Evolutionary conservation across 768 basidiomycete species (phyloP).

Genomic region (Paxillus rubicundulus): DNA sequence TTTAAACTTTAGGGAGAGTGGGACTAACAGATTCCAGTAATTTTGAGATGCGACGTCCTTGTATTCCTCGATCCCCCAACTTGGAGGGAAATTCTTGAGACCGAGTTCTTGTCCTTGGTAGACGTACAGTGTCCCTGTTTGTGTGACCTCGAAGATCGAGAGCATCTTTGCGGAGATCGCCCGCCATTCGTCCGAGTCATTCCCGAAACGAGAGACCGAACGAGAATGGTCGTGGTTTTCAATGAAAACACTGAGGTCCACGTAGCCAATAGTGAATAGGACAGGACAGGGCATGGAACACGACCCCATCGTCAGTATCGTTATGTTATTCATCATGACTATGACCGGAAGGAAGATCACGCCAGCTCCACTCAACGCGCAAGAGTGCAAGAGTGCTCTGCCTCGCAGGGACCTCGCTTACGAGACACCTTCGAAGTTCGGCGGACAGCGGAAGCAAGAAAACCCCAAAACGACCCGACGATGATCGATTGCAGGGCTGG

Average conservation of each 20-base stretch:
- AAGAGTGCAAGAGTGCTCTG: slow-evolving; percentile 11
- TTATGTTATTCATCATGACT: not conserved
- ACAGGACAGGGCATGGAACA: not conserved
- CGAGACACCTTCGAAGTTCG: slow-evolving; percentile 14
- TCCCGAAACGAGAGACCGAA: slow-evolving; percentile 62
- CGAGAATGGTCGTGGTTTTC: slow-evolving; percentile 73
- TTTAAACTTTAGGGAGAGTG: no score
- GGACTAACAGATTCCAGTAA: slow-evolving; percentile 52
- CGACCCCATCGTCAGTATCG: not conserved
- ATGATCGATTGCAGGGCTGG: not conserved
- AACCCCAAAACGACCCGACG: slow-evolving; percentile 10
- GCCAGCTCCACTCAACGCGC: slow-evolving; percentile 1
- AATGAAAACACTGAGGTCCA: slow-evolving; percentile 47
- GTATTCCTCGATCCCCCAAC: slow-evolving; percentile 72
- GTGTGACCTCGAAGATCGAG: slow-evolving; percentile 56
- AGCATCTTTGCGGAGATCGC: slow-evolving; percentile 61
- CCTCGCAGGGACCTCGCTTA: slow-evolving; percentile 20
- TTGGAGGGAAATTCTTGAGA: slow-evolving; percentile 56
- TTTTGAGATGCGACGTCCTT: slow-evolving; percentile 65
- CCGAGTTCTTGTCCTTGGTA: slow-evolving; percentile 79
- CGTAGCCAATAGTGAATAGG: not conserved
- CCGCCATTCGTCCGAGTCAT: slow-evolving; percentile 57
- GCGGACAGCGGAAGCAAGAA: not conserved
- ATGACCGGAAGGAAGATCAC: slow-evolving; percentile 1
- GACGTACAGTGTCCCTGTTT: slow-evolving; percentile 66